Percentiles rank a stretch among this genome's conserved stretches.
Evolutionary conservation across 1,284 basidiomycete species (phyloP).

Genomic region (Phellopilus nigrolimitatus): DNA sequence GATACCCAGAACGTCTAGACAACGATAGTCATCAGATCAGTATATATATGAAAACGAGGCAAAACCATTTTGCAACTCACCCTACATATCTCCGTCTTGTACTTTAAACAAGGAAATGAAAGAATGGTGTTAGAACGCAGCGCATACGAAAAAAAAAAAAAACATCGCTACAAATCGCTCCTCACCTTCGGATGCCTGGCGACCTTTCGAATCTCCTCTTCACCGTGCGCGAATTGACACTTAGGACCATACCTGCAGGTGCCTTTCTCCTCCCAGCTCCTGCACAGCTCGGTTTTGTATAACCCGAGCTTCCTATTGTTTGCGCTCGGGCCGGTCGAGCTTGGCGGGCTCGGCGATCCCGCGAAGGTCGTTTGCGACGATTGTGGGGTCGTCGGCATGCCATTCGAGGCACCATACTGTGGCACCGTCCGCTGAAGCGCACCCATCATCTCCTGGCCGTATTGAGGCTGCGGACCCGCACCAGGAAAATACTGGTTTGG

Average conservation of each 20-base stretch:
- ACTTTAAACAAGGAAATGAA: slow-evolving; percentile 36
- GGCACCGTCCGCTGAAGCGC: slow-evolving; percentile 36
- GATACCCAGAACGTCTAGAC: slow-evolving; percentile 88
- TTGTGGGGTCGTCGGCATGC: slow-evolving; percentile 35
- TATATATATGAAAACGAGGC: slow-evolving; percentile 12
- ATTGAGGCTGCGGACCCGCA: slow-evolving; percentile 35
- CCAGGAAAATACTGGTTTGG: slow-evolving; percentile 59
- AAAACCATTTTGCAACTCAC: slow-evolving; percentile 38
- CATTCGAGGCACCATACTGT: slow-evolving; percentile 55
- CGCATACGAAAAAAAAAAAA: slow-evolving; percentile 6
- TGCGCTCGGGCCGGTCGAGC: slow-evolving; percentile 64
- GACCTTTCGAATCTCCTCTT: slow-evolving; percentile 79
- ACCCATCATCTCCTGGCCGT: slow-evolving; percentile 54
- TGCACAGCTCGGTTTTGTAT: slow-evolving; percentile 89
- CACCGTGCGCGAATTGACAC: slow-evolving; percentile 89
- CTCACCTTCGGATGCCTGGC: slow-evolving; percentile 82
- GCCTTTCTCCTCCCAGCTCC: slow-evolving; percentile 92
- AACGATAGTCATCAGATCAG: slow-evolving; percentile 20
- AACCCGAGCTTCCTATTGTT: slow-evolving; percentile 84
- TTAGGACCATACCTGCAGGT: slow-evolving; percentile 82
- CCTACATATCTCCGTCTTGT: slow-evolving; percentile 90
- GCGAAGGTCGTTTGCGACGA: slow-evolving; percentile 32
- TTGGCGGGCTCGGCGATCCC: slow-evolving; percentile 30
- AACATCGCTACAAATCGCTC: slow-evolving; percentile 8
- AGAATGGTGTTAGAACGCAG: background rate